Conservation (phyloP, 345 rosid genomes). For the Gynandropsis gynandra region DNA sequence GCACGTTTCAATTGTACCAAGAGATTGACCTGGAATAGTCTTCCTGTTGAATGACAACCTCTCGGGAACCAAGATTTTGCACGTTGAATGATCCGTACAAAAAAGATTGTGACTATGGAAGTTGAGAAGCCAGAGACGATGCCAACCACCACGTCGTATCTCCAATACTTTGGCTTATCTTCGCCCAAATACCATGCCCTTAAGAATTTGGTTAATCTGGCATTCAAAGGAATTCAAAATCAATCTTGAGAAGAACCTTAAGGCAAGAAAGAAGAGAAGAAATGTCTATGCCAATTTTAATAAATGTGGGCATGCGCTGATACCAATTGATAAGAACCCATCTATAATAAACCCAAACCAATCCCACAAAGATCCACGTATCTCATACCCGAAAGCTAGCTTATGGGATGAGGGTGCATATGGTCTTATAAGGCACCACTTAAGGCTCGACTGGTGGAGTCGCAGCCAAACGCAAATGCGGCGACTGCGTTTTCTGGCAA, state of each 20-base stretch:
- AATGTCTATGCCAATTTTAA: too few species aligned
- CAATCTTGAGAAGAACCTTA: not conserved
- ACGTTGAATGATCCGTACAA: constrained; percentile 31
- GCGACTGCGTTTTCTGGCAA: too few species aligned
- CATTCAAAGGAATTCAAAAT: constrained; percentile 3
- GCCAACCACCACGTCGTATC: constrained; percentile 53
- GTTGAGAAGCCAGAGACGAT: constrained; percentile 49
- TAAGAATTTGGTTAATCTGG: constrained; percentile 39
- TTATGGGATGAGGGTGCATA: too few species aligned
- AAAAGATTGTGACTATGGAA: constrained; percentile 42
- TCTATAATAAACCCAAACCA: too few species aligned
- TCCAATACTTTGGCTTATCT: constrained; percentile 35
- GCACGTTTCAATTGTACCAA: constrained; percentile 40
- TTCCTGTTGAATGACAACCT: constrained; percentile 21
- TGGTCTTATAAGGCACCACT: too few species aligned
- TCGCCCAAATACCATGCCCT: constrained; percentile 29
- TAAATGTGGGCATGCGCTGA: too few species aligned
- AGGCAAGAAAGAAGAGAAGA: constrained; percentile 3
- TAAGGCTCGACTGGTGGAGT: too few species aligned
- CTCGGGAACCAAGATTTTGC: constrained; percentile 35
- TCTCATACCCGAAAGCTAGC: too few species aligned
- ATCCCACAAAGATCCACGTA: too few species aligned
- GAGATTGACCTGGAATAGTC: constrained; percentile 16
- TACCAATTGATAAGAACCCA: too few species aligned
- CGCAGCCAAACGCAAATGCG: too few species aligned